These are phyloP conservation scores for Erysimum cheiranthoides DNA, from an alignment of 345 rosid species.

Conservation along the genomic window DNA sequence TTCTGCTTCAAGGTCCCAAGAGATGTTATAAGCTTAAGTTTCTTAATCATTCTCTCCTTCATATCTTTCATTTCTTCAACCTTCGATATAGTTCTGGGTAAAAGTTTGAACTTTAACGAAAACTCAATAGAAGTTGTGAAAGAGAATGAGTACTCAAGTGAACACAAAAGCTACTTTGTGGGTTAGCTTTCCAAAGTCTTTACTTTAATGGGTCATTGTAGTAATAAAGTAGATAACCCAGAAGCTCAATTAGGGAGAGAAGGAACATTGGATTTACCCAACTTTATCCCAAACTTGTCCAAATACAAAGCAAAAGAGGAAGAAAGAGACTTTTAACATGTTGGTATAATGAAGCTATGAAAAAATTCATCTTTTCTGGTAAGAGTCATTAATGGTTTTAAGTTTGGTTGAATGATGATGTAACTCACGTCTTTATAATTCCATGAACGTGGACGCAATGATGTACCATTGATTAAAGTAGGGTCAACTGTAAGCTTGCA, in stretches of 20 bases:
- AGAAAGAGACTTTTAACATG: neutral
- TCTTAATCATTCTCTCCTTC: conserved; percentile 18
- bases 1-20: conserved; percentile 12
- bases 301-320: neutral
- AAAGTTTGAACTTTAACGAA: neutral
- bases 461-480: conserved; percentile 8
- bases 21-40: conserved; percentile 14
- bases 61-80: conserved; percentile 17
- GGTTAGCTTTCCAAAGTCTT: conserved; percentile 14
- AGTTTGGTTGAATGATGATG: conserved; percentile 2
- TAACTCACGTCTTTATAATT: neutral
- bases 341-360: neutral
- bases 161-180: conserved; percentile 26
- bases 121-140: neutral
- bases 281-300: conserved; percentile 10
- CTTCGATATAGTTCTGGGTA: neutral
- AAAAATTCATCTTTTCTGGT: neutral
- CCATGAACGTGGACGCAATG: conserved; percentile 11
- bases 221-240: conserved; percentile 1
- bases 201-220: conserved; percentile 28
- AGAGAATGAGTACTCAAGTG: conserved; percentile 1
- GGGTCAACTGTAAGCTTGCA: neutral
- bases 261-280: conserved; percentile 16
- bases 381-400: conserved; percentile 12
- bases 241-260: conserved; percentile 1